Percentiles rank a stretch among this genome's conserved stretches.
These are phyloP conservation scores for Coleophoma crateriformis DNA, from an alignment of 2,329 filamentous ascomycete genomes.

Conservation along the genomic window DNA sequence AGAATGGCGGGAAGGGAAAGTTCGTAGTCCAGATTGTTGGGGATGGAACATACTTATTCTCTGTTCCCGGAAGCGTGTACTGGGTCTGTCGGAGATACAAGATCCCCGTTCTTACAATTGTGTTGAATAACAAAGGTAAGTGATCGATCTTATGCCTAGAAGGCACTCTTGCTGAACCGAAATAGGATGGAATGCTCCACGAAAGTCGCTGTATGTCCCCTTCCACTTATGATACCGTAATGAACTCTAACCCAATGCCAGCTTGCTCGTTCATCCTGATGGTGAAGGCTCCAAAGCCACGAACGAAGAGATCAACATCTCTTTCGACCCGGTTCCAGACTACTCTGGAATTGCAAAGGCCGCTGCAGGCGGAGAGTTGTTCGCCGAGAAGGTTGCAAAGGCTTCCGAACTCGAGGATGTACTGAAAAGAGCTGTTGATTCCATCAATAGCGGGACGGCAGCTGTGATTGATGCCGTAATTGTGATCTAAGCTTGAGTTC, in stretches of 20 bases:
- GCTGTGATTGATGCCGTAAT: slow-evolving; percentile 51
- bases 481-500: slow-evolving; percentile 17
- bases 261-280: slow-evolving; percentile 56
- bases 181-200: slow-evolving; percentile 60
- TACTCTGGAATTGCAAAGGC: slow-evolving; percentile 65
- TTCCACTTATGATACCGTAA: no score
- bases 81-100: slow-evolving; percentile 63
- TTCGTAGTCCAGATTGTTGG: slow-evolving; percentile 62
- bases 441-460: slow-evolving; percentile 48
- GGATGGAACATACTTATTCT: slow-evolving; percentile 64
- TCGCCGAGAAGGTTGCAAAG: slow-evolving; percentile 53
- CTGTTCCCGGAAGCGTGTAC: slow-evolving; percentile 59
- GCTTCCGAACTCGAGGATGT: slow-evolving; percentile 47
- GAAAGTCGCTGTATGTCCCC: slow-evolving; percentile 39
- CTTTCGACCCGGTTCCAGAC: slow-evolving; percentile 59
- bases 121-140: slow-evolving; percentile 59
- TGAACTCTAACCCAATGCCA: no score
- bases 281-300: slow-evolving; percentile 55
- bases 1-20: slow-evolving; percentile 46
- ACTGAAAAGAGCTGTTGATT: slow-evolving; percentile 52
- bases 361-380: slow-evolving; percentile 54
- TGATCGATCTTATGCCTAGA: neutral
- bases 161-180: neutral
- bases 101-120: slow-evolving; percentile 61
- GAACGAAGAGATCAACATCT: slow-evolving; percentile 62